Conservation (phyloP, 176 grass and related monocot species). For the Echinochloa phyllopogon region DNA sequence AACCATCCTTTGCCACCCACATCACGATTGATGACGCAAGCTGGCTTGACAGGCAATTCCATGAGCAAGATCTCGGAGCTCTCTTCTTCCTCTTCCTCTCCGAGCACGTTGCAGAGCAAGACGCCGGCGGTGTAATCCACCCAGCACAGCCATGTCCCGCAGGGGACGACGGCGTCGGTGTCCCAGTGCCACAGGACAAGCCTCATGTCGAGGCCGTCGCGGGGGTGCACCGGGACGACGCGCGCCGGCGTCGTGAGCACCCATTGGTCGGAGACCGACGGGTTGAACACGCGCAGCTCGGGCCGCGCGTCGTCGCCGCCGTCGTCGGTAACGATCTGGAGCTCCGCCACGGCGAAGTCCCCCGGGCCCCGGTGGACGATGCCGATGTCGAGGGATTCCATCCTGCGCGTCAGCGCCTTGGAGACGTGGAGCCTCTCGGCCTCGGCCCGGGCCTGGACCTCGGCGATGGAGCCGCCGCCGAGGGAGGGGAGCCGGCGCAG, state of each 20-base stretch:
- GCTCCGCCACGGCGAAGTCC: not conserved
- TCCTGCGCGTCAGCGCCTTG: not conserved
- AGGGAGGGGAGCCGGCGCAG: not conserved
- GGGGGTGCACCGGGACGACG: not conserved
- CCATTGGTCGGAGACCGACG: not conserved
- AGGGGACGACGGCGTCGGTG: not conserved
- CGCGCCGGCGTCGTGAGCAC: not conserved
- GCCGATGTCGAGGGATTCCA: not conserved
- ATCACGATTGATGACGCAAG: not conserved
- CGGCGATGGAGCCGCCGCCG: not conserved
- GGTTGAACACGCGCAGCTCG: not conserved
- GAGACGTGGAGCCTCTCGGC: not conserved
- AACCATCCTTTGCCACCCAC: not conserved
- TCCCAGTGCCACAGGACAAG: slow-evolving; percentile 2
- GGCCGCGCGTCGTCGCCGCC: not conserved
- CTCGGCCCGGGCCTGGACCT: not conserved
- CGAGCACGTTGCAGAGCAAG: not conserved
- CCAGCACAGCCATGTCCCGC: not conserved
- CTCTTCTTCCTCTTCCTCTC: no score
- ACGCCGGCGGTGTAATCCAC: not conserved
- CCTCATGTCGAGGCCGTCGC: not conserved
- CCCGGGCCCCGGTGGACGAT: not conserved
- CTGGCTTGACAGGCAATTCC: not conserved
- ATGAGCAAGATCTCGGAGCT: not conserved
- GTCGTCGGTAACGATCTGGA: not conserved